These are phyloP conservation scores for Pestalotiopsis sp. DNA, from an alignment of 2,329 filamentous ascomycete genomes.

Conservation along the genomic window DNA sequence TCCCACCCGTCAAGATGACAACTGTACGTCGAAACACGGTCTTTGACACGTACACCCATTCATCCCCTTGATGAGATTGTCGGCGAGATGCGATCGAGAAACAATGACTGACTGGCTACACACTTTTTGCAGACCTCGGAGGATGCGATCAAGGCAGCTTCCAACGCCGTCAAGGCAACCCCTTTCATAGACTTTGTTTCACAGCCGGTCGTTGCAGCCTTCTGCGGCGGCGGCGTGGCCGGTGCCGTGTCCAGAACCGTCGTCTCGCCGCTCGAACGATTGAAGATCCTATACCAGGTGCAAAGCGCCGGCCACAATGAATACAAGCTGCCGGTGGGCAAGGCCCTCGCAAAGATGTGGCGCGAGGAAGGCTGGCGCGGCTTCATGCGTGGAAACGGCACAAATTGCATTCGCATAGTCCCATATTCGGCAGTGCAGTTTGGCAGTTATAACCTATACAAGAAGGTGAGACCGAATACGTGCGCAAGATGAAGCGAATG, in stretches of 20 bases:
- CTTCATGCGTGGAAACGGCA: constrained; percentile 97
- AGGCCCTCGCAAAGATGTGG: constrained; percentile 94
- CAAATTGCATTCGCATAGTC: constrained; percentile 97
- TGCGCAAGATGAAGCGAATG: not conserved
- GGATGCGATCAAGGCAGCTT: constrained; percentile 29
- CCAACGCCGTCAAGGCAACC: constrained; percentile 25
- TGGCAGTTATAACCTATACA: constrained; percentile 97
- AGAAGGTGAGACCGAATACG: constrained; percentile 58
- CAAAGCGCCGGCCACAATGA: constrained; percentile 88
- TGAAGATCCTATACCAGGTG: constrained; percentile 97
- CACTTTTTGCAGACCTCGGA: constrained; percentile 22
- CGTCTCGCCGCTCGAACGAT: constrained; percentile 89
- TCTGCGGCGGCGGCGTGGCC: constrained; percentile 89
- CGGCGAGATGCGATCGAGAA: constrained; percentile 7
- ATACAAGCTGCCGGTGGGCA: constrained; percentile 88
- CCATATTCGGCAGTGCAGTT: constrained; percentile 98
- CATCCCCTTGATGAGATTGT: not conserved
- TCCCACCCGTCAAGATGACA: constrained; percentile 33
- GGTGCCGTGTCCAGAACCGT: constrained; percentile 97
- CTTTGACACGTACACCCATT: not conserved
- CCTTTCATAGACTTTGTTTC: constrained; percentile 58
- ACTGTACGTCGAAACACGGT: constrained; percentile 23
- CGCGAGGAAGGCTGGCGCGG: constrained; percentile 94
- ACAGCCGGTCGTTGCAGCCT: constrained; percentile 85
- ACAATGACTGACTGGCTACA: constrained; percentile 17